Base-by-base conservation (phyloP, 208 protist genomes). In the Porcisia hertigi region DNA sequence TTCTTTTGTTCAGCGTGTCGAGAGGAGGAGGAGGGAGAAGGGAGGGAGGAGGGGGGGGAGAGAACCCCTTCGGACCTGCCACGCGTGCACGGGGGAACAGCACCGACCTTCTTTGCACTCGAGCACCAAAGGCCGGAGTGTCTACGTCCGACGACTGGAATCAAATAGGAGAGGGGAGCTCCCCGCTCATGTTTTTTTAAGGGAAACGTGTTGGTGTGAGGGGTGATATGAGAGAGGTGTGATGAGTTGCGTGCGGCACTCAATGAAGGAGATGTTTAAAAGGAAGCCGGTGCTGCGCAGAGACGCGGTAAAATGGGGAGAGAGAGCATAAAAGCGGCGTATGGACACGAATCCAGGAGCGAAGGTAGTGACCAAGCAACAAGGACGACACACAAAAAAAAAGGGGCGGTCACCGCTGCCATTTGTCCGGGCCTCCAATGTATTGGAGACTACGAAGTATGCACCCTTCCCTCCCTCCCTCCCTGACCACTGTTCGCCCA, bases 291-390 rank as follows among this genome's bases (percentile, higher is more conserved):
- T 30, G 4, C 16, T 7, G 54, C 11, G 9, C 0, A 34, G 5
- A 39, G 7, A 62, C 36, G 23, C 30, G 30, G 30, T 30, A 30
- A 30, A 30, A 30, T 30, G 30, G 30, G 30, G 0, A 30, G 30
- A 30, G 30, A 30, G 0, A 30, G 30, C 60, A 23, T 20, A 43
- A 39, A 36, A 65, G 36, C n/a, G 60, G 60, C 36, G 6, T 36
- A 65, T 65, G 36, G 25, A 9, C 30, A 4, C 36, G 34, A 14
- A 39, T 5, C 4, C 30, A 18, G 34, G 60, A 8, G 58, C 30
- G 30, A 54, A 73, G 71, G 75, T 39, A 55, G 34, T 34, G 60
- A 79, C 18, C 34, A n/a, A 25, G 14, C 12, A n/a, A 69, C 20
- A 76, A 53, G 66, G 16, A 41, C 14, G 25, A 11, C 16, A 30